A percentile compares a stretch with the other conserved stretches of the same genome.
These are phyloP conservation scores for Saccharomycopsis fermentans DNA, from an alignment of 805 yeast genomes.

Conservation along the genomic window DNA sequence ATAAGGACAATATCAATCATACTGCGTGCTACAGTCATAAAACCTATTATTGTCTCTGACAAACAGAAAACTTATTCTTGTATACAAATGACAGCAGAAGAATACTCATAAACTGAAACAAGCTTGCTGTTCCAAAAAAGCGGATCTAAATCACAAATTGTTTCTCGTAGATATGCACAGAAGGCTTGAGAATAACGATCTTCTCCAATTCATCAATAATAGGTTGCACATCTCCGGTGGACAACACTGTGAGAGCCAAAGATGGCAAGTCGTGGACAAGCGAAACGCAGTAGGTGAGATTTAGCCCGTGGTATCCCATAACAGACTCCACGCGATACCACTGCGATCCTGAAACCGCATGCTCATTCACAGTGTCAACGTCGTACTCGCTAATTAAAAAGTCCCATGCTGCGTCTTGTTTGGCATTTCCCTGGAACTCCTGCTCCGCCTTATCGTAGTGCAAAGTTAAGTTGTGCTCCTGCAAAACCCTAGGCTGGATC, in stretches of 20 bases:
- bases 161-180: constrained; percentile 14
- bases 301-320: constrained; percentile 26
- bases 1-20: no score
- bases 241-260: background rate
- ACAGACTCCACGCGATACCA: constrained; percentile 37
- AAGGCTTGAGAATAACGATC: background rate
- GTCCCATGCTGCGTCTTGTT: background rate
- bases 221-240: constrained; percentile 1
- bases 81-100: no score
- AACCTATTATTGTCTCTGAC: no score
- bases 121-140: no score
- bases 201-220: background rate
- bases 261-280: constrained; percentile 15
- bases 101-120: no score
- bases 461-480: constrained; percentile 23
- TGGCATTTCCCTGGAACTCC: constrained; percentile 9
- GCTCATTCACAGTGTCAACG: background rate
- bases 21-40: no score
- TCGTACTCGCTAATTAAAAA: constrained; percentile 20
- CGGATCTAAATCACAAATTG: constrained; percentile 1
- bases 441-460: constrained; percentile 76
- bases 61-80: no score
- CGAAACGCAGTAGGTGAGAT: constrained; percentile 29
- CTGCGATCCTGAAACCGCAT: constrained; percentile 22
- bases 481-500: constrained; percentile 28